Conservation (phyloP, 176 grass and related monocot genomes). For the Themeda triandra region DNA sequence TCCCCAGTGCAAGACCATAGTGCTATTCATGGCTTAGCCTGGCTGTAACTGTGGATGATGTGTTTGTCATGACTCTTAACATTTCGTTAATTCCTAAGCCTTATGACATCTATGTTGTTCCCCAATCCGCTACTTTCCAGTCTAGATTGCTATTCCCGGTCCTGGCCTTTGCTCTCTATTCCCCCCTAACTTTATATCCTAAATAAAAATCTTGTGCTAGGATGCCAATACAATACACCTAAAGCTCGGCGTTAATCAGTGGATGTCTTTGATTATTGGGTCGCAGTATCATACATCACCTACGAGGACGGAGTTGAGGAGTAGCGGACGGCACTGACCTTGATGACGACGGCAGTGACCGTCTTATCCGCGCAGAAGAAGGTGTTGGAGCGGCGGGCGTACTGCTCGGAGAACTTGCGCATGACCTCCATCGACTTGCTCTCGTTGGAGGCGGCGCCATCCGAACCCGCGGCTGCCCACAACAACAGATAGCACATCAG, state of each 20-base stretch:
- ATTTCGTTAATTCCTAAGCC: background rate
- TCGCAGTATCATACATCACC: background rate
- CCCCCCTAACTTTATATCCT: background rate
- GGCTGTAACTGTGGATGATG: background rate
- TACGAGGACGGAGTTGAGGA: background rate
- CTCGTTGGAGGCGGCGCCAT: conserved; percentile 49
- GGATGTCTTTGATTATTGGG: background rate
- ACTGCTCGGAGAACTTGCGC: conserved; percentile 99
- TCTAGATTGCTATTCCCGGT: background rate
- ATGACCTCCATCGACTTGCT: conserved; percentile 85
- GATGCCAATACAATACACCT: background rate
- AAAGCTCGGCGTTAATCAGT: background rate
- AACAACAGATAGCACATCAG: background rate
- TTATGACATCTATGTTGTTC: background rate
- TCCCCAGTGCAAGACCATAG: background rate
- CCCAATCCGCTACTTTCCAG: background rate
- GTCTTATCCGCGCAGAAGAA: conserved; percentile 91
- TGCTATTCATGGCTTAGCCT: background rate
- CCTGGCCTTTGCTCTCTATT: background rate
- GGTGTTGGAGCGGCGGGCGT: conserved; percentile 77
- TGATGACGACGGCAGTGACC: conserved; percentile 91
- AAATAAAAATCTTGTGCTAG: background rate
- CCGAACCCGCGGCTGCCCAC: background rate
- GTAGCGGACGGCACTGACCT: conserved; percentile 32
- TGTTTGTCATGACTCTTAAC: background rate